Evolutionary conservation across 768 basidiomycete genomes (phyloP), one percentile per base, ranked within the genome.

Genomic region (Bullera alba): DNA sequence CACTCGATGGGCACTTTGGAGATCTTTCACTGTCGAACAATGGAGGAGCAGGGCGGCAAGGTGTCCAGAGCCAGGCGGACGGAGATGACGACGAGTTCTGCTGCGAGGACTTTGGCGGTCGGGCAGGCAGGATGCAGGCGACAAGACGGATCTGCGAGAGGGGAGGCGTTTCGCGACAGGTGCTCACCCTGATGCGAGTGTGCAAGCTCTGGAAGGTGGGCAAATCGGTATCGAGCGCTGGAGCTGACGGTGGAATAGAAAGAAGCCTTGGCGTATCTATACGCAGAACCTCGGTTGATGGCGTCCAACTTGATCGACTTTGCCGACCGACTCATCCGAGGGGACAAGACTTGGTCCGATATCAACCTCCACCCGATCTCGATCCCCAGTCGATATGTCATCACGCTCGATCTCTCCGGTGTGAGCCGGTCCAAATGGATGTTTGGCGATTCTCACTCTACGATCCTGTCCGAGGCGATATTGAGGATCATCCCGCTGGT

Each of bases 321-420:
- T 12, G 75, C 79, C n/a, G 52, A 73, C n/a, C 76, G 75, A 21
- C 77, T 92, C 1, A 74, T 77, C 51, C 60, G 66, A 26, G 82
- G 83, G 5, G 89, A 93, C 54, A 77, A 80, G 58, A 79, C 79
- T 63, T 93, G 90, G 90, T 87, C 90, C 61, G 86, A 87, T 37
- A 82, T 93, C 50, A 81, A 86, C 45, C 79, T 90, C 43, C 88
- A 86, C 57, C 86, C 86, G 0, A 86, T 84, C 62, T 91, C 88
- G 3, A 79, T 84, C 0, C 90, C 90, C 1, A 90, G 90, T 25
- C 79, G 90, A 65, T 92, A 87, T 85, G 81, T 93, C 1, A 84
- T 83, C 51, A 71, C 67, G 8, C 76, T 95, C 21, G 84, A 93
- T 70, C 73, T 95, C 5, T 82, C 85, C 4, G 70, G 73, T 19